Evolutionary conservation across 2,329 filamentous ascomycete species (phyloP), one percentile per base, ranked within the genome.

Genomic region (Neodidymelliopsis sp.): DNA sequence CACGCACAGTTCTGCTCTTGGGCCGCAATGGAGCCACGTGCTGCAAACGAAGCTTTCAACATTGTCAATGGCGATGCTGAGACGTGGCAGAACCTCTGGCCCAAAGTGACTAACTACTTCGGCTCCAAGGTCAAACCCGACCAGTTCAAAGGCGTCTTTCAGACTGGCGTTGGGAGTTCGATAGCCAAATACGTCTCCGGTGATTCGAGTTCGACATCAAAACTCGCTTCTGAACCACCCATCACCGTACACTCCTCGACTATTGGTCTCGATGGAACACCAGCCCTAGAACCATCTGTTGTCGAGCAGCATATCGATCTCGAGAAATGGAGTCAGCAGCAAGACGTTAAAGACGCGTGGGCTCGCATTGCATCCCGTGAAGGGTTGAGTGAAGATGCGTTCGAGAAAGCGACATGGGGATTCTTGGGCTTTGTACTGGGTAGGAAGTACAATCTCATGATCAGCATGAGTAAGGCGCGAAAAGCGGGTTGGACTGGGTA

Each of bases 401-500:
- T 75, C 49, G 73, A 75, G 6, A 73, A 75, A 47, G 77, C 75
- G 1, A 79, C 77, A 0, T 80, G 76, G 75, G 65, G 53, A 1
- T 78, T 76, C 42, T 54, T 76, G 40, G 73, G 69, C 6, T 76
- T 78, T 55, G 72, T 74, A 2, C 59, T 80, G 18, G 75, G 77
- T 0, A 59, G 77, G 25, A 69, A 72, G 30, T 79, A 71, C 46
- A 69, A 74, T 56, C 35, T 75, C 5, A 71, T 77, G 1, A 57
- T 73, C 30, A 74, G 67, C 42, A 77, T 79, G 72, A 77, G 67
- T 37, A 80, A 79, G 60, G 77, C 77, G 4, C 67, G 78, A 41
- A 72, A 71, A 50, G 59, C 70, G 18, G 77, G 78, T 0, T 81
- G 74, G 73, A 74, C 63, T 1, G 77, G 74, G 0, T 76, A 66